These are phyloP conservation scores for Cryptococcus floricola DNA, from an alignment of 1,284 basidiomycete genomes.

Conservation along the genomic window DNA sequence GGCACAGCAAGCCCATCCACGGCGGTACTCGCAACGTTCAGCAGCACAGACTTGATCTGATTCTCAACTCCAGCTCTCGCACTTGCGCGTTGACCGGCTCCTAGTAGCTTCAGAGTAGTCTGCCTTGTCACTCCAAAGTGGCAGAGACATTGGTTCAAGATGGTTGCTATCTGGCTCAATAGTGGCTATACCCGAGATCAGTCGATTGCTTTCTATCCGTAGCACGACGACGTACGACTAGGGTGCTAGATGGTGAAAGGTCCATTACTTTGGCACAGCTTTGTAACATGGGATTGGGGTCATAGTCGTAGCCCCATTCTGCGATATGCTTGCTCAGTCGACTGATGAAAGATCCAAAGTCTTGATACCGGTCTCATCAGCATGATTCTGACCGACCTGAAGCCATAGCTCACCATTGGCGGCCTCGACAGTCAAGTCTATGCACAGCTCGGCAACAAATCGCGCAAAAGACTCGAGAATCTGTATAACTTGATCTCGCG, in stretches of 20 bases:
- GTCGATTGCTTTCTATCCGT: neutral
- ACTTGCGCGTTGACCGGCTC: conserved; percentile 1
- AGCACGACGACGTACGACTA: conserved; percentile 7
- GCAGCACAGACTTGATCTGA: conserved; percentile 25
- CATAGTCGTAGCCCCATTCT: conserved; percentile 33
- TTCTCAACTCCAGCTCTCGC: conserved; percentile 17
- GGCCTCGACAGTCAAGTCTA: conserved; percentile 22
- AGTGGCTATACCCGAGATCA: conserved; percentile 12
- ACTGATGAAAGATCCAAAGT: conserved; percentile 32
- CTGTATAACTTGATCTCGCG: conserved; percentile 18
- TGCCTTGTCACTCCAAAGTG: conserved; percentile 22
- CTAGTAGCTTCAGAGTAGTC: conserved; percentile 8
- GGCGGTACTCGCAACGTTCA: conserved; percentile 23
- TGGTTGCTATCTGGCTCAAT: conserved; percentile 32
- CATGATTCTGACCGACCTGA: neutral
- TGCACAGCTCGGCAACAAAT: conserved; percentile 14
- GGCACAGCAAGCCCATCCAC: conserved; percentile 22
- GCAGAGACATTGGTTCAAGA: conserved; percentile 27
- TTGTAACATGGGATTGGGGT: conserved; percentile 31
- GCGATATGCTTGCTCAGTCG: conserved; percentile 32
- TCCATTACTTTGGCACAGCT: conserved; percentile 16
- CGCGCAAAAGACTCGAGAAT: conserved; percentile 24
- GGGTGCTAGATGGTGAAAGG: conserved; percentile 6
- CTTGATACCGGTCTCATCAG: neutral
- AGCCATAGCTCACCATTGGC: conserved; percentile 20